These are phyloP conservation scores for Fusarium equiseti DNA, from an alignment of 2,329 filamentous ascomycete genomes.

Conservation along the genomic window DNA sequence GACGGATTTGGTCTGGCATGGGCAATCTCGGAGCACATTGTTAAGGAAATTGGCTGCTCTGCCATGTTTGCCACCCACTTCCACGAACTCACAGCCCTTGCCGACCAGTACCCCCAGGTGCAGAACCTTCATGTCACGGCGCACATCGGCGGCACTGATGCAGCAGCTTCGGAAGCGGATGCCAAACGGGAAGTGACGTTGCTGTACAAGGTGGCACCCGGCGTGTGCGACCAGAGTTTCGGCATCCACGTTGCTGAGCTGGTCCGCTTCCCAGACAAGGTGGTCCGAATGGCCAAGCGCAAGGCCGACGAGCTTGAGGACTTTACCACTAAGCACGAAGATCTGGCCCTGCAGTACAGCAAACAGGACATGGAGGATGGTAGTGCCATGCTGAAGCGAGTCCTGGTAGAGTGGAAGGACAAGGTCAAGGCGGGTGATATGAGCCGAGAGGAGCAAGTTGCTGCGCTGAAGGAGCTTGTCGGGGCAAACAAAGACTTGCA, in stretches of 20 bases:
- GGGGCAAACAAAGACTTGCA: constrained; percentile 74
- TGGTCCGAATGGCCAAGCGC: constrained; percentile 98
- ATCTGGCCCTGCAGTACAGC: constrained; percentile 70
- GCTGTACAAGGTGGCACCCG: constrained; percentile 95
- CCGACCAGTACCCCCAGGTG: constrained; percentile 87
- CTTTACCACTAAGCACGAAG: constrained; percentile 84
- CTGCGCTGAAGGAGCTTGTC: constrained; percentile 83
- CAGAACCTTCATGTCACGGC: constrained; percentile 96
- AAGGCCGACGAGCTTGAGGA: constrained; percentile 99
- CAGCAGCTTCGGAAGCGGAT: constrained; percentile 53
- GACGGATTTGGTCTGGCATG: constrained; percentile 99
- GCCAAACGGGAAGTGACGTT: constrained; percentile 87
- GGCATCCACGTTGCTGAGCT: constrained; percentile 98
- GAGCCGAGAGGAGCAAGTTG: constrained; percentile 81
- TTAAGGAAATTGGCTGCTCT: constrained; percentile 94
- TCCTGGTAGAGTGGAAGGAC: constrained; percentile 87
- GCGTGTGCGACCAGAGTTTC: constrained; percentile 96
- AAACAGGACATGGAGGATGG: constrained; percentile 92
- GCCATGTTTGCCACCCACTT: constrained; percentile 98
- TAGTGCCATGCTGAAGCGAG: constrained; percentile 83
- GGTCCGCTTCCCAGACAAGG: constrained; percentile 95
- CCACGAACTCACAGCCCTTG: constrained; percentile 93
- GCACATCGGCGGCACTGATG: constrained; percentile 75
- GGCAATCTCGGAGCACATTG: constrained; percentile 98
- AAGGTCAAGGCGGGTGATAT: constrained; percentile 72